Percentiles rank a stretch among this genome's conserved stretches.
phyloP scores from a whole-genome alignment of 768 basidiomycete genomes.

The Phlebiopsis flavidoalba region DNA sequence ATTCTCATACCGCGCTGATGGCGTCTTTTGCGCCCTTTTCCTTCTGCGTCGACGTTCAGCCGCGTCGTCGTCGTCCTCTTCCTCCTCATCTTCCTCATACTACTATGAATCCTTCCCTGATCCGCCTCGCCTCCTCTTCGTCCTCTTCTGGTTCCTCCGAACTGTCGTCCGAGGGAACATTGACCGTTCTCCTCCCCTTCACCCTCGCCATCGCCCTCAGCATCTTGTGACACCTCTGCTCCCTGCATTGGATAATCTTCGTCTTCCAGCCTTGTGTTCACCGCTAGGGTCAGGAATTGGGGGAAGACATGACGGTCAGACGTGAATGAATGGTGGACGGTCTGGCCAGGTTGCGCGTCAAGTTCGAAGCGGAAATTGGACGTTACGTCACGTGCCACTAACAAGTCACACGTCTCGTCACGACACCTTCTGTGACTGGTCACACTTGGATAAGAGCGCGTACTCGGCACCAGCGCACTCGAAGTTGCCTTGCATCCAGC shows the following conservation, averaged over 20 bases:
- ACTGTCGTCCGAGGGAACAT: conserved; percentile 59
- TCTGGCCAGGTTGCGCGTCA: conserved; percentile 6
- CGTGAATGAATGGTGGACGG: conserved; percentile 8
- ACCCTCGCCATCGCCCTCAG: conserved; percentile 55
- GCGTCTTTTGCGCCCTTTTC: conserved; percentile 63
- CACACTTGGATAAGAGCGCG: too few species aligned
- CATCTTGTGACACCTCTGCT: conserved; percentile 36
- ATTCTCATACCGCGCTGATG: conserved; percentile 48
- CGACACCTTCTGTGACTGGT: not conserved
- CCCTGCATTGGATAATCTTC: conserved; percentile 62
- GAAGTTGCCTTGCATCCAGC: not conserved
- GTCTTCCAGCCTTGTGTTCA: conserved; percentile 22
- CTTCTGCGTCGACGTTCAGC: conserved; percentile 50
- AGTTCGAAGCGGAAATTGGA: conserved; percentile 11
- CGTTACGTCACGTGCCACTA: conserved; percentile 1
- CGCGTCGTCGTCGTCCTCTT: conserved; percentile 59
- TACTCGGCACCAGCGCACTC: not conserved
- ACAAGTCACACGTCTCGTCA: not conserved
- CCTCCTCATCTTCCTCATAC: conserved; percentile 87
- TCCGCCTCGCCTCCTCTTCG: conserved; percentile 75
- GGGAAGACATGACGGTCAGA: conserved; percentile 32
- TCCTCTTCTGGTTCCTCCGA: conserved; percentile 91
- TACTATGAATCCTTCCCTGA: conserved; percentile 90
- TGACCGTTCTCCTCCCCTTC: conserved; percentile 21
- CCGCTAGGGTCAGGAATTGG: conserved; percentile 34